These are phyloP conservation scores for Xerocomellus chrysenteron DNA, from an alignment of 768 basidiomycete genomes.

Conservation along the genomic window DNA sequence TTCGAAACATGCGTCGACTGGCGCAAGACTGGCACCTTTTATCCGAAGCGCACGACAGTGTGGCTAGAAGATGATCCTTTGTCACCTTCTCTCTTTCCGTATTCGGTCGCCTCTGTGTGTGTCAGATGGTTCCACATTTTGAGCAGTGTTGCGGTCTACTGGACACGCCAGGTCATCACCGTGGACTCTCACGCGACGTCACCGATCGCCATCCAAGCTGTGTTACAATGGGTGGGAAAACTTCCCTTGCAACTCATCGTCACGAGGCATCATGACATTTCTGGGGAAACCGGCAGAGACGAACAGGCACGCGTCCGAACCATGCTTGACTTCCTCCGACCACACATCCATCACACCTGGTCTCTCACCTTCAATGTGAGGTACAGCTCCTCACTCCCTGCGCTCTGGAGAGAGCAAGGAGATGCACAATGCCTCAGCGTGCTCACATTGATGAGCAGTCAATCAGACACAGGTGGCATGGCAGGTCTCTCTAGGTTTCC, in stretches of 20 bases:
- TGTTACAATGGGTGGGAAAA: neutral
- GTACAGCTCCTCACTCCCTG: neutral
- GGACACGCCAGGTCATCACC: slow-evolving; percentile 19
- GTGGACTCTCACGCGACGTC: slow-evolving; percentile 8
- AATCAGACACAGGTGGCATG: neutral
- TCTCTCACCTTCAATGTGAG: slow-evolving; percentile 2
- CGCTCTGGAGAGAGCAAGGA: slow-evolving; percentile 7
- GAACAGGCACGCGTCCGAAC: neutral
- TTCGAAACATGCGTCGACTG: slow-evolving; percentile 4
- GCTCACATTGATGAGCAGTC: neutral
- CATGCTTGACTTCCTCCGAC: neutral
- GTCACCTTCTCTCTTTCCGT: slow-evolving; percentile 7
- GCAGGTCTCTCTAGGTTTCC: neutral
- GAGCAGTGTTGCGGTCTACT: slow-evolving; percentile 10
- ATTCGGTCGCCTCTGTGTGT: slow-evolving; percentile 16
- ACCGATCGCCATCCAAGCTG: neutral
- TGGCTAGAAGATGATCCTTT: slow-evolving; percentile 13
- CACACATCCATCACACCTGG: neutral
- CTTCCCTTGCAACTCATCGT: slow-evolving; percentile 4
- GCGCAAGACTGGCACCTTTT: neutral
- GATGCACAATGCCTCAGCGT: neutral
- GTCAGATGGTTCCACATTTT: slow-evolving; percentile 15
- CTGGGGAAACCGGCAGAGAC: neutral
- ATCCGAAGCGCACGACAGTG: neutral
- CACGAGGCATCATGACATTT: neutral